These are phyloP conservation scores for Orbilia javanica DNA, from an alignment of 2,329 filamentous ascomycete genomes.

Conservation along the genomic window DNA sequence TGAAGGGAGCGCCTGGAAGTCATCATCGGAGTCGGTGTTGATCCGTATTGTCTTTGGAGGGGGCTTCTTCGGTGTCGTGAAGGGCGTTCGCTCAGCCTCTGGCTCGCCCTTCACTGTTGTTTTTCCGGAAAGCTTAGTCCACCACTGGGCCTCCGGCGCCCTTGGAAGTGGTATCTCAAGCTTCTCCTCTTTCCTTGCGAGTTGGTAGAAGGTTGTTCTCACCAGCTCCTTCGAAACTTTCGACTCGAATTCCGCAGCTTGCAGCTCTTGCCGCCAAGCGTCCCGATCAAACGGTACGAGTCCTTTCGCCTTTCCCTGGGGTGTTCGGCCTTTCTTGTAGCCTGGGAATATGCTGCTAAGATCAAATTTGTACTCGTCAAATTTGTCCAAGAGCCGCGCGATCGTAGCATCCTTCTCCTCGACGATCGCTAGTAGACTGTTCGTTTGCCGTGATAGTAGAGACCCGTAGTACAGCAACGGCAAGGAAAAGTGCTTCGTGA, in stretches of 20 bases:
- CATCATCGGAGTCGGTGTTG: constrained; percentile 55
- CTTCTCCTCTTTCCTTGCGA: constrained; percentile 25
- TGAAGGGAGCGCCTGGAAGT: constrained; percentile 47
- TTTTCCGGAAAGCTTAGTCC: constrained; percentile 56
- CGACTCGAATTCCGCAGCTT: constrained; percentile 21
- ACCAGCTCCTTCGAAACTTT: constrained; percentile 46
- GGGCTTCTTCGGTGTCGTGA: constrained; percentile 49
- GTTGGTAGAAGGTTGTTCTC: constrained; percentile 38
- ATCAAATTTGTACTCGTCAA: constrained; percentile 70
- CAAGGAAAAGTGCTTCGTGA: constrained; percentile 68
- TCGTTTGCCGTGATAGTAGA: constrained; percentile 66
- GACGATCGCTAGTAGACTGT: constrained; percentile 67
- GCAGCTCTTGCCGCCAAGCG: constrained; percentile 54
- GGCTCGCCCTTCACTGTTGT: constrained; percentile 47
- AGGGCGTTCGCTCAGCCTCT: constrained; percentile 40
- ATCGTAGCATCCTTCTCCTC: constrained; percentile 71
- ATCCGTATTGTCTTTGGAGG: constrained; percentile 44
- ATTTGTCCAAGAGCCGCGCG: constrained; percentile 70
- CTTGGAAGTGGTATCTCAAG: constrained; percentile 29
- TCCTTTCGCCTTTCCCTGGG: constrained; percentile 68
- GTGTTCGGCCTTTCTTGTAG: constrained; percentile 65
- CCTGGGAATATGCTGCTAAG: constrained; percentile 70
- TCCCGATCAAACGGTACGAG: constrained; percentile 67
- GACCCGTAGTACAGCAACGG: constrained; percentile 68
- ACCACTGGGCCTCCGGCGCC: constrained; percentile 46